These are phyloP conservation scores for Monilinia fructigena DNA, from an alignment of 2,329 filamentous ascomycete species.

Conservation along the genomic window DNA sequence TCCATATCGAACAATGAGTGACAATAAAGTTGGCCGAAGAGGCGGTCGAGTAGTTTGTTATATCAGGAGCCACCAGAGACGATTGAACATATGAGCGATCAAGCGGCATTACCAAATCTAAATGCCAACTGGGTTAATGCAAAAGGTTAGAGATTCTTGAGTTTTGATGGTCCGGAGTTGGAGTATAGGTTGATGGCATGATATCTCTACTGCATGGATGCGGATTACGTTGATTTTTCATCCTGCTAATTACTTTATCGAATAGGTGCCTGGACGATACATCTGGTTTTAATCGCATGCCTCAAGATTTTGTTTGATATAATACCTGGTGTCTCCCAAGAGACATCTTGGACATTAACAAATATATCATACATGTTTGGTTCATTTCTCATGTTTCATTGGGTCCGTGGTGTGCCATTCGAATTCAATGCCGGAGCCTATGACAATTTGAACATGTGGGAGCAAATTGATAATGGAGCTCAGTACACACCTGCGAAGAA, in stretches of 20 bases:
- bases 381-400: constrained; percentile 99
- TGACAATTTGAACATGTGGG: constrained; percentile 99
- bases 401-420: constrained; percentile 94
- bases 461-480: constrained; percentile 98
- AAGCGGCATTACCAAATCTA: constrained; percentile 88
- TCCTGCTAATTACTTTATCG: constrained; percentile 23
- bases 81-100: constrained; percentile 95
- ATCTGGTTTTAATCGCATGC: constrained; percentile 85
- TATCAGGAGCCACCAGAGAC: constrained; percentile 97
- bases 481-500: constrained; percentile 99
- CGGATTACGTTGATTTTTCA: constrained; percentile 12
- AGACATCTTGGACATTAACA: constrained; percentile 97
- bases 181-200: not conserved
- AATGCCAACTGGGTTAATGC: constrained; percentile 99
- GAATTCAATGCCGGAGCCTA: constrained; percentile 99
- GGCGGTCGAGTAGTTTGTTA: constrained; percentile 95
- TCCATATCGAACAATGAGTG: constrained; percentile 51
- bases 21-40: constrained; percentile 69
- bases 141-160: constrained; percentile 68
- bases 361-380: constrained; percentile 99
- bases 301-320: constrained; percentile 98
- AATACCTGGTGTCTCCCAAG: constrained; percentile 92
- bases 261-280: constrained; percentile 94
- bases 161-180: not conserved
- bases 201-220: not conserved